Evolutionary conservation across 495 filamentous ascomycete species (phyloP).

Genomic region (Penicillium crystallinum): DNA sequence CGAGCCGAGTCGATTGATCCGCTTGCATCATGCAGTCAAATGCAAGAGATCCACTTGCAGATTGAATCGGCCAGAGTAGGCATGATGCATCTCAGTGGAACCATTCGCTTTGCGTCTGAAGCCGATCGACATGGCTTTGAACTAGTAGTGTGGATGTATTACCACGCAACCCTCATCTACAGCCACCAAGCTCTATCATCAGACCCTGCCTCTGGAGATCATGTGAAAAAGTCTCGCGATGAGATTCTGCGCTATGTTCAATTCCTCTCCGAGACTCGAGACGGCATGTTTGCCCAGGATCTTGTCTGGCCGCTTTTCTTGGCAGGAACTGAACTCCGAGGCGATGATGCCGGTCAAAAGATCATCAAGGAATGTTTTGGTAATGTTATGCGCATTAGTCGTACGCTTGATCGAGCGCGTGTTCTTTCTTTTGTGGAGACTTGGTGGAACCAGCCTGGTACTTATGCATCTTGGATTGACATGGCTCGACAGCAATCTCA

Average conservation of each 20-base stretch:
- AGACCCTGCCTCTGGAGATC: neutral
- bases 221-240: slow-evolving; percentile 13
- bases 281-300: slow-evolving; percentile 19
- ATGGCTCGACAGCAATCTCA: slow-evolving; percentile 5
- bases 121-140: slow-evolving; percentile 15
- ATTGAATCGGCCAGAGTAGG: slow-evolving; percentile 10
- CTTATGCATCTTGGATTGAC: slow-evolving; percentile 11
- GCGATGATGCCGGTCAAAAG: neutral
- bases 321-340: slow-evolving; percentile 21
- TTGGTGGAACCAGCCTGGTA: slow-evolving; percentile 6
- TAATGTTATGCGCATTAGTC: slow-evolving; percentile 16
- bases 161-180: slow-evolving; percentile 24
- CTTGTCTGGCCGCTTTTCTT: slow-evolving; percentile 27
- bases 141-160: slow-evolving; percentile 20
- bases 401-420: slow-evolving; percentile 12
- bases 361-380: slow-evolving; percentile 5
- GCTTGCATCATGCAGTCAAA: neutral
- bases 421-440: slow-evolving; percentile 13
- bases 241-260: slow-evolving; percentile 16
- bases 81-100: slow-evolving; percentile 10
- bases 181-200: slow-evolving; percentile 18
- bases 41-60: slow-evolving; percentile 10
- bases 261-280: slow-evolving; percentile 12
- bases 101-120: slow-evolving; percentile 15
- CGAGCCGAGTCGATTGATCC: neutral